Conservation (phyloP, 768 basidiomycete genomes). For the Chlorophyllum brunneum region DNA sequence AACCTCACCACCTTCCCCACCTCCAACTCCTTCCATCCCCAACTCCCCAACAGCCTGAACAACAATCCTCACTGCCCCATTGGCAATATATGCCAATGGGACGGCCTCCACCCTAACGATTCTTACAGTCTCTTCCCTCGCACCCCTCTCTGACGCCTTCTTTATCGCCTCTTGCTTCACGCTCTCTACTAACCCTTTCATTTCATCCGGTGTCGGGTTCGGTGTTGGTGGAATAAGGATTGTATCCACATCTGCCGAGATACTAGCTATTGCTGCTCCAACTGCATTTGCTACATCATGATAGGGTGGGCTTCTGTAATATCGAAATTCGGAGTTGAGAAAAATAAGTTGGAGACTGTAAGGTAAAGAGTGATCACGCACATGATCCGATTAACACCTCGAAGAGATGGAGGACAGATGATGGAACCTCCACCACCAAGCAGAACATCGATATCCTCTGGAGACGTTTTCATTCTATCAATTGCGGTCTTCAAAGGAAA, state of each 20-base stretch:
- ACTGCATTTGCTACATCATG: constrained; percentile 60
- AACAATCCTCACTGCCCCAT: constrained; percentile 49
- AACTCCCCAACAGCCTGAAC: constrained; percentile 61
- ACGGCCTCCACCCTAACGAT: constrained; percentile 55
- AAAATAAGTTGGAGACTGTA: neutral
- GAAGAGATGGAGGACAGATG: constrained; percentile 46
- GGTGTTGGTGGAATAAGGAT: constrained; percentile 35
- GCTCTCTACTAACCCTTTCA: constrained; percentile 19
- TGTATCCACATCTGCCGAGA: constrained; percentile 42
- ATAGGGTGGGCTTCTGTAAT: constrained; percentile 25
- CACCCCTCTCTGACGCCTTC: constrained; percentile 42
- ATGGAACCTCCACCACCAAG: constrained; percentile 68
- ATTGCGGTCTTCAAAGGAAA: constrained; percentile 41
- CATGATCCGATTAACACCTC: constrained; percentile 43
- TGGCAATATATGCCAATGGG: constrained; percentile 45
- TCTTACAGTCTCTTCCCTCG: constrained; percentile 35
- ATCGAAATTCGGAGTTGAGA: neutral
- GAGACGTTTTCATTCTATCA: constrained; percentile 64
- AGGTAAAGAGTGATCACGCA: constrained; percentile 7
- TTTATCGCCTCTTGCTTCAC: constrained; percentile 38
- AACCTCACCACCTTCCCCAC: constrained; percentile 8
- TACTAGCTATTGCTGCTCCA: constrained; percentile 45
- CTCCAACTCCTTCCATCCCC: constrained; percentile 11
- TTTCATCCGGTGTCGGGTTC: constrained; percentile 25
- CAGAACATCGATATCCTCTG: constrained; percentile 51